Conservation (phyloP, 345 rosid species). For the Brassica incana region DNA sequence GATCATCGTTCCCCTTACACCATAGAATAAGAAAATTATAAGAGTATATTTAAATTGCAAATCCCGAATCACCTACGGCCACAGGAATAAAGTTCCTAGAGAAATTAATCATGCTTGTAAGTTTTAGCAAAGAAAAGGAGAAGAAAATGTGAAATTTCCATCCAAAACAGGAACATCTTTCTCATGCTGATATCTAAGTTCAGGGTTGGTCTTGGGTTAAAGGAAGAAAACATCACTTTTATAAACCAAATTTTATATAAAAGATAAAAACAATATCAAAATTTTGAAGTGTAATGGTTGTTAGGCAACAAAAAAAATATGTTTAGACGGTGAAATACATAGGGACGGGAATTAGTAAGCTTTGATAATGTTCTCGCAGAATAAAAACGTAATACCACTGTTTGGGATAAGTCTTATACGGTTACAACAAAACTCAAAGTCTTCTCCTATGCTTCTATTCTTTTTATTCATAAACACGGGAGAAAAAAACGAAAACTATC, state of each 20-base stretch:
- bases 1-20: constrained; percentile 19
- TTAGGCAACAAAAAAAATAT: not conserved
- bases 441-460: constrained; percentile 19
- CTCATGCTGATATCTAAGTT: not conserved
- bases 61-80: constrained; percentile 4
- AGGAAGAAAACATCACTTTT: not conserved
- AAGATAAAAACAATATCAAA: not conserved
- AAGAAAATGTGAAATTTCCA: not conserved
- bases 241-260: not conserved
- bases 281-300: not conserved
- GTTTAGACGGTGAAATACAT: not conserved
- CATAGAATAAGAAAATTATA: not conserved
- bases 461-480: not conserved
- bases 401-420: constrained; percentile 33
- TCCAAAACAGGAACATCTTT: not conserved
- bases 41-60: not conserved
- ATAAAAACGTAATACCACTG: not conserved
- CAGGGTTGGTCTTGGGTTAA: not conserved
- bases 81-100: not conserved
- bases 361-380: not conserved
- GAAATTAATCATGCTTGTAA: not conserved
- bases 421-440: constrained; percentile 17
- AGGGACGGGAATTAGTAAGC: not conserved
- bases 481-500: constrained; percentile 37
- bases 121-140: not conserved